Evolutionary conservation across 495 filamentous ascomycete species (phyloP), one percentile per base, ranked within the genome.

Genomic region (Cryomyces antarcticus): DNA sequence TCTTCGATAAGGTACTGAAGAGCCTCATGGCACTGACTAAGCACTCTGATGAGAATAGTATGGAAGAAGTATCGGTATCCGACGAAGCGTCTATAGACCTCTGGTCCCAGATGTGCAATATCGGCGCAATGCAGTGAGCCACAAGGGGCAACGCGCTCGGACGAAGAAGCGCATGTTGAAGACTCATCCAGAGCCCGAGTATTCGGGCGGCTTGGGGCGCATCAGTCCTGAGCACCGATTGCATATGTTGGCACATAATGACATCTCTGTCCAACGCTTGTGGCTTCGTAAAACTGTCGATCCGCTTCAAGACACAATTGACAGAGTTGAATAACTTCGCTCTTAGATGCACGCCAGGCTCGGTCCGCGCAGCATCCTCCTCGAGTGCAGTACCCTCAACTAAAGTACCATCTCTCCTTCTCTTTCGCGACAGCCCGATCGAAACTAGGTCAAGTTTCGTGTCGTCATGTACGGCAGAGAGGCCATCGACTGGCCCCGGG

Each of bases 201-300:
- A 72, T 57, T 7, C 52, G 48, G 11, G 71, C 69, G 35, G 67
- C 59, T 24, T 63, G 54, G 42, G 66, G 63, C 6, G 63, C 62
- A 30, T 66, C 58, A 2, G 62, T 65, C 49, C 60, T 61, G 27
- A 77, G 50, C 7, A 63, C 64, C 39, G 67, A 58, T 44, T 63
- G 68, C 43, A 75, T 62, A 48, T 72, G 68, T 31, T 24, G 17
- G 17, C 17, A 24, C 17, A 24, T 24, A 24, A 24, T 24, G 17
- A 24, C 17, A 24, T 24, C 17, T 24, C 2, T 24, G 17, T 24
- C 17, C 17, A 24, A 24, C 17, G 17, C 17, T 24, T 24, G 17
- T 24, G 17, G 17, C 17, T 24, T 24, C 17, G 17, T 24, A 24
- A 24, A 24, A 24, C 17, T 24, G 17, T 24, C 17, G 17, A 24